These are phyloP conservation scores for Debaryomycetaceae sp. DNA, from an alignment of 1,139 yeast species.

Conservation along the genomic window DNA sequence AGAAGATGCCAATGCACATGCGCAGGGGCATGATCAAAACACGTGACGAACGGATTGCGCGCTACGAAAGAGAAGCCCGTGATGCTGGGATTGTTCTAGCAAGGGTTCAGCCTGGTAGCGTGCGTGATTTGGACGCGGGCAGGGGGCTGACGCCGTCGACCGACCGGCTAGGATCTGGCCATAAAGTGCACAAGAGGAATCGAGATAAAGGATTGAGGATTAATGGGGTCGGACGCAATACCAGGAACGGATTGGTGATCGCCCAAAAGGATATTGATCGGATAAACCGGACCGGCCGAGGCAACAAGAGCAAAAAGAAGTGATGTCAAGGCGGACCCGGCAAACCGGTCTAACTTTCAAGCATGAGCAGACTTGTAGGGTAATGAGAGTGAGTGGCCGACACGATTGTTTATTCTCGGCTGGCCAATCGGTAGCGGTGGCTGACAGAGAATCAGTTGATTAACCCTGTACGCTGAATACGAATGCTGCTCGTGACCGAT, in stretches of 20 bases:
- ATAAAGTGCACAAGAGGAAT: constrained; percentile 17
- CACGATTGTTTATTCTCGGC: too few relatives aligned
- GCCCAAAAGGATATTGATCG: constrained; percentile 59
- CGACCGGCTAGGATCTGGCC: constrained; percentile 50
- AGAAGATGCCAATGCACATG: constrained; percentile 80
- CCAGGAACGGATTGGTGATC: constrained; percentile 73
- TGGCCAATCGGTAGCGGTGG: too few relatives aligned
- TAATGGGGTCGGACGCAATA: constrained; percentile 64
- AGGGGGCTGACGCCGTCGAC: constrained; percentile 39
- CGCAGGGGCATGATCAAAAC: constrained; percentile 72
- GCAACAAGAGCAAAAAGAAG: constrained; percentile 5
- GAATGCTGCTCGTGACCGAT: too few relatives aligned
- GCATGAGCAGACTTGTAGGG: constrained; percentile 1
- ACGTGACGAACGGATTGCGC: constrained; percentile 39
- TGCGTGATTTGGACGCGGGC: constrained; percentile 47
- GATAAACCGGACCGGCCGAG: constrained; percentile 11
- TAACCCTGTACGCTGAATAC: too few relatives aligned
- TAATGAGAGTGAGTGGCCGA: too few relatives aligned
- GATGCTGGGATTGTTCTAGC: constrained; percentile 83
- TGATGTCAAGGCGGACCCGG: constrained; percentile 7
- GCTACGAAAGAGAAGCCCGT: constrained; percentile 64
- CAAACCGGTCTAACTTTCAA: constrained; percentile 1
- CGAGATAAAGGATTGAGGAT: constrained; percentile 78
- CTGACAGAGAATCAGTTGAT: too few relatives aligned
- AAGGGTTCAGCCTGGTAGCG: constrained; percentile 51